These are phyloP conservation scores for Lojkania enalia DNA, from an alignment of 2,329 filamentous ascomycete species.

Conservation along the genomic window DNA sequence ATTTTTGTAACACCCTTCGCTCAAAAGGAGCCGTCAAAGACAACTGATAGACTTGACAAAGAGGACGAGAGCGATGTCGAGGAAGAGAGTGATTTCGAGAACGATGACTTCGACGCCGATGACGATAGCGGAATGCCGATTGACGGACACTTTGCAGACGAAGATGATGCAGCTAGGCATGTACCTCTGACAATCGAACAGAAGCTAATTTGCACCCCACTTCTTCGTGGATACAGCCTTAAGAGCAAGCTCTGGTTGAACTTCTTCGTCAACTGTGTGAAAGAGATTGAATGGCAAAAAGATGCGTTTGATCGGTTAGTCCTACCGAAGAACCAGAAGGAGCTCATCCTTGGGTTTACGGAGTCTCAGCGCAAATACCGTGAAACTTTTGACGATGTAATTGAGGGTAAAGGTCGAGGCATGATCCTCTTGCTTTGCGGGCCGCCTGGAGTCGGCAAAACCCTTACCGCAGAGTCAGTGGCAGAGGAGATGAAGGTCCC, in stretches of 20 bases:
- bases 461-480: slow-evolving; percentile 43
- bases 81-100: slow-evolving; percentile 7
- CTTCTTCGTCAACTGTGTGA: slow-evolving; percentile 33
- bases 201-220: slow-evolving; percentile 32
- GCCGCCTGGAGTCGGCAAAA: slow-evolving; percentile 59
- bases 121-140: slow-evolving; percentile 28
- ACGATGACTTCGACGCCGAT: slow-evolving; percentile 12
- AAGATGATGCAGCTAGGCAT: slow-evolving; percentile 20
- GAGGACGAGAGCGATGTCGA: slow-evolving; percentile 2
- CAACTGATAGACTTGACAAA: neutral
- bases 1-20: slow-evolving; percentile 45
- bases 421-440: slow-evolving; percentile 57
- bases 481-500: slow-evolving; percentile 57
- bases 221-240: slow-evolving; percentile 33
- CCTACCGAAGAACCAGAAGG: slow-evolving; percentile 34
- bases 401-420: slow-evolving; percentile 56
- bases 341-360: slow-evolving; percentile 38
- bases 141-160: slow-evolving; percentile 42
- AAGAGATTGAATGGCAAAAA: slow-evolving; percentile 37
- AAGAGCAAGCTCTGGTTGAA: slow-evolving; percentile 35
- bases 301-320: slow-evolving; percentile 35
- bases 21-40: slow-evolving; percentile 27
- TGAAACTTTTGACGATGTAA: slow-evolving; percentile 29
- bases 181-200: slow-evolving; percentile 27
- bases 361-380: slow-evolving; percentile 31